Base-by-base conservation (phyloP, 2,329 filamentous ascomycete species). In the Dryadomyces quercus-mongolicae region DNA sequence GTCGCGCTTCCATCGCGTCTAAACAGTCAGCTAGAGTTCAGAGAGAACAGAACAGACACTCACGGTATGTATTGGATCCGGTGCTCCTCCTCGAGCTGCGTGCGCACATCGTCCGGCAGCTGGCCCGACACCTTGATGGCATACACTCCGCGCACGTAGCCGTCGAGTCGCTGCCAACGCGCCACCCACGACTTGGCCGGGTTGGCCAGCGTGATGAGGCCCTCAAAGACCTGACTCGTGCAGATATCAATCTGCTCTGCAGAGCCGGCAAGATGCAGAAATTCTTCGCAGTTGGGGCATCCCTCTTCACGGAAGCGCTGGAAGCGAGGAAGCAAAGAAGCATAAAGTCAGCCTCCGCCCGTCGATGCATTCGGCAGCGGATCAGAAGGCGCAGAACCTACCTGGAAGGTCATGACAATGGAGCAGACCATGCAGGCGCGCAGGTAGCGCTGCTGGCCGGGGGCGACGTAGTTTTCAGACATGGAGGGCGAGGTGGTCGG, bases 401-500 rank as follows among this genome's bases (percentile, higher is more conserved):
- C 86, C 61, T 77, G 77, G 65, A 85, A 82, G 57, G 87, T 85
- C 76, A 92, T 89, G 60, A 97, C 88, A 66, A 97, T 86, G 54
- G 89, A 92, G 81, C 93, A 98, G 62, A 97, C 89, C 90, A 98
- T 96, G 77, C 93, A 98, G 65, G 93, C 93, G 71, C 93, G 91
- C 62, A 95, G 80, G 68, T 88, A 84, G 71, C 91, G 88, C 73
- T 86, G 83, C 71, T 93, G 87, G 67, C 76, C 78, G 7, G 86
- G 78, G 16, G 86, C 72, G 58, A 90, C 84, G 68, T 82, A 90
- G 68, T 82, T 85, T 55, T 74, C 67, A 13, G 71, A 70, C 72
- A 75, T 75, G 54, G 13, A 31, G 18, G 13, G 31, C 3, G 16
- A 6, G 10, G 40, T 58, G 46, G 49, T 2, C 36, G 4, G 13